Conservation (phyloP, 768 basidiomycete species). For the Heimioporus sp. region DNA sequence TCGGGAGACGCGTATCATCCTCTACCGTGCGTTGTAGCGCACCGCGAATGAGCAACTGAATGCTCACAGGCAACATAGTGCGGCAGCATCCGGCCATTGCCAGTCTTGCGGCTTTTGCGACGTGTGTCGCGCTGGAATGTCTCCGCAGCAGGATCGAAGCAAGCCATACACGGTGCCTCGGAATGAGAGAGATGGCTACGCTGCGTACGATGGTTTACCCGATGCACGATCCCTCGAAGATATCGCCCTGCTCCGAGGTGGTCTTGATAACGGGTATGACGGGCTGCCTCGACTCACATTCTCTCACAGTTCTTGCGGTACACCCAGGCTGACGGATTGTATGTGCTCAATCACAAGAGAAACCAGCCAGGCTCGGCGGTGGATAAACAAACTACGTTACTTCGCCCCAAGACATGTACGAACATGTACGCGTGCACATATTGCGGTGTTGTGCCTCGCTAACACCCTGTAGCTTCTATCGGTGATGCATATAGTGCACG, state of each 20-base stretch:
- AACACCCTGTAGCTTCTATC: slow-evolving; percentile 11
- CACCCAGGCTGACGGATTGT: slow-evolving; percentile 19
- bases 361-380: slow-evolving; percentile 12
- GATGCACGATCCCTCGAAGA: slow-evolving; percentile 1
- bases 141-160: slow-evolving; percentile 14
- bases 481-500: no score
- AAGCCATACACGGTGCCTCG: slow-evolving; percentile 11
- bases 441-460: no score
- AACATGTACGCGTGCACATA: slow-evolving; percentile 19
- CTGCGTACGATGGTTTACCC: slow-evolving; percentile 7
- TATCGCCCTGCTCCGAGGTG: slow-evolving; percentile 1
- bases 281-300: slow-evolving; percentile 30
- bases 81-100: slow-evolving; percentile 36
- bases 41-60: slow-evolving; percentile 16
- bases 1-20: slow-evolving; percentile 37
- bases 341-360: slow-evolving; percentile 27
- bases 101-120: slow-evolving; percentile 16
- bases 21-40: slow-evolving; percentile 34
- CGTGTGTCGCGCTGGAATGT: slow-evolving; percentile 3
- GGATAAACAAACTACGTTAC: slow-evolving; percentile 25
- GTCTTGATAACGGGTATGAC: slow-evolving; percentile 37
- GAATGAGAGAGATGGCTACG: slow-evolving; percentile 11
- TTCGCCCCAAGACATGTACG: slow-evolving; percentile 22
- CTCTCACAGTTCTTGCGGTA: slow-evolving; percentile 21
- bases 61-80: slow-evolving; percentile 33